phyloP scores from a whole-genome alignment of 73 alveolate species.

The Tetrahymena elliotti region DNA sequence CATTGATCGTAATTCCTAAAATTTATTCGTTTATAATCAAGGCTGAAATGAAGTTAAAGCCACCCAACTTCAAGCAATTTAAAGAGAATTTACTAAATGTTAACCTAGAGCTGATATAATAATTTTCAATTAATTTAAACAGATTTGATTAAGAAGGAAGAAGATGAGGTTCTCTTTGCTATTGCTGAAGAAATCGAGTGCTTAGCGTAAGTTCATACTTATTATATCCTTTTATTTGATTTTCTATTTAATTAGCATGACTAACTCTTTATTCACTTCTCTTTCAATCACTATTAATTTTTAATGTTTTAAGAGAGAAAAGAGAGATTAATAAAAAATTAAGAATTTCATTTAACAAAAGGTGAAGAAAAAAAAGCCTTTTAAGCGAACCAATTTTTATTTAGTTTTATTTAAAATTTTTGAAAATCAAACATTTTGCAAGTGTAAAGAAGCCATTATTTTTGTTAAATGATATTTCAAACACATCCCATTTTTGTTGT shows the following conservation, averaged over 20 bases:
- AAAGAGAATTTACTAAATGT: constrained; percentile 43
- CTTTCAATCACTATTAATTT: constrained; percentile 1
- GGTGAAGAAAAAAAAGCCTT: not conserved
- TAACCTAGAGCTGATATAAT: constrained; percentile 48
- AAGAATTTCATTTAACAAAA: constrained; percentile 21
- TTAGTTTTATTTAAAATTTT: not conserved
- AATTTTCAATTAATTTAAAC: not conserved
- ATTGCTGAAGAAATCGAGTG: constrained; percentile 90
- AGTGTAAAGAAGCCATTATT: not conserved
- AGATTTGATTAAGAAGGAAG: constrained; percentile 63
- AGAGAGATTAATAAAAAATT: not conserved
- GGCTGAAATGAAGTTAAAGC: not conserved
- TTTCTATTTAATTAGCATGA: not conserved
- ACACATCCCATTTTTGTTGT: not conserved
- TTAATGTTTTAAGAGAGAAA: not conserved
- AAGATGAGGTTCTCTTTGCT: constrained; percentile 95
- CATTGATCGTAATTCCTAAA: constrained; percentile 49
- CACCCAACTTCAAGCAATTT: not conserved
- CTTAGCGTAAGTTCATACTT: constrained; percentile 21
- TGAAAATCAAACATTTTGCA: not conserved
- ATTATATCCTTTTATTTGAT: not conserved
- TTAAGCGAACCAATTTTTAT: not conserved
- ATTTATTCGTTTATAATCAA: not conserved
- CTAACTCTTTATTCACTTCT: not conserved
- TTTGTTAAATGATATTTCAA: not conserved